phyloP scores from a whole-genome alignment of 441 rosid genomes.

The Caryocar brasiliense region DNA sequence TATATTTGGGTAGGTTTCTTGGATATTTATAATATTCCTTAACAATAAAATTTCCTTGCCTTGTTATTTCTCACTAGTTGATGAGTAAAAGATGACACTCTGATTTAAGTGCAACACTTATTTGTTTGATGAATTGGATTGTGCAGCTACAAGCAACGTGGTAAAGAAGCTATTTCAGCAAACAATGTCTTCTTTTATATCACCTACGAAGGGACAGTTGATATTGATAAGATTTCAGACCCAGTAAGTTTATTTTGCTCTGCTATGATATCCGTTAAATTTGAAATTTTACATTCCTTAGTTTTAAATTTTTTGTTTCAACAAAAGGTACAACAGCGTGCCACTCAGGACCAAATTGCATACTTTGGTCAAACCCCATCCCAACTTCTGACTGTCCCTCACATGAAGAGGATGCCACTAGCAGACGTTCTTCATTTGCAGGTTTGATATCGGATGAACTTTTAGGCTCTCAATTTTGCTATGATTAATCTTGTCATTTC shows the following conservation, averaged over 20 bases:
- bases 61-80: not conserved
- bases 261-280: constrained; percentile 10
- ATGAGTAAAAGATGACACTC: too few relatives aligned
- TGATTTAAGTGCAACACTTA: too few relatives aligned
- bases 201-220: constrained; percentile 95
- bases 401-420: constrained; percentile 73
- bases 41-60: not conserved
- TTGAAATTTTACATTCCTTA: constrained; percentile 4
- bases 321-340: constrained; percentile 79
- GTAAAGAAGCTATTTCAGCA: constrained; percentile 92
- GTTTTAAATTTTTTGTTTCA: constrained; percentile 14
- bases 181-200: constrained; percentile 96
- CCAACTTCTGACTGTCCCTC: constrained; percentile 85
- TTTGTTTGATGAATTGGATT: constrained; percentile 17
- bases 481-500: not conserved
- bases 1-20: constrained; percentile 69
- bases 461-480: constrained; percentile 5
- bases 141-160: constrained; percentile 91
- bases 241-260: constrained; percentile 47
- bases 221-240: constrained; percentile 82
- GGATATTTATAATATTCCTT: constrained; percentile 7
- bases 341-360: constrained; percentile 97
- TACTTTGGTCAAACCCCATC: constrained; percentile 99
- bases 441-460: constrained; percentile 30
- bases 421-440: constrained; percentile 85